phyloP scores from a whole-genome alignment of 164 flowering plant species.

The Berberis thunbergii region DNA sequence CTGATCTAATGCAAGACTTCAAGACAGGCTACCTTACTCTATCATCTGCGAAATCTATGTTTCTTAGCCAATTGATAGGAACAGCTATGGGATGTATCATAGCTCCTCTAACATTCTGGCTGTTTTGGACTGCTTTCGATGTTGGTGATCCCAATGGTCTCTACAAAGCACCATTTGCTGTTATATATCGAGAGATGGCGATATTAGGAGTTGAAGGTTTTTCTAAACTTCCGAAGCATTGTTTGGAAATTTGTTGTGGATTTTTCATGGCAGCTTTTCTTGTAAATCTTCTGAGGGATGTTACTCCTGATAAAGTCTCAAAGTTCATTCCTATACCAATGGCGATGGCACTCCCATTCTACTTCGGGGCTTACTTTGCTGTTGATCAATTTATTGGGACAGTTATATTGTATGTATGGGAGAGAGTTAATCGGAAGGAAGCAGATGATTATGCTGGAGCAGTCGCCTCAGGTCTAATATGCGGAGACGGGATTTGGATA shows the following conservation, averaged over 20 bases:
- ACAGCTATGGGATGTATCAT: conserved; percentile 92
- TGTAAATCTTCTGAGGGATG: conserved; percentile 65
- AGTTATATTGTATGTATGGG: conserved; percentile 77
- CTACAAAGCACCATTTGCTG: conserved; percentile 91
- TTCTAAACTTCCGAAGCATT: conserved; percentile 84
- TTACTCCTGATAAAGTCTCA: conserved; percentile 47
- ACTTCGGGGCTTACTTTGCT: conserved; percentile 93
- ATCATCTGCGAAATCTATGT: conserved; percentile 92
- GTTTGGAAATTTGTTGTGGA: conserved; percentile 70
- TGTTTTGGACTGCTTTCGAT: no score
- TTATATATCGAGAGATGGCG: conserved; percentile 88
- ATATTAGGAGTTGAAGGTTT: conserved; percentile 87
- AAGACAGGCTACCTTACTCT: conserved; percentile 65
- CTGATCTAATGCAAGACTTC: conserved; percentile 52
- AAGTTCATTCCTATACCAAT: conserved; percentile 41
- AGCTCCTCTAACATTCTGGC: conserved; percentile 35
- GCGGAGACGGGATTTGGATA: conserved; percentile 97
- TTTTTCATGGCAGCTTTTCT: conserved; percentile 66
- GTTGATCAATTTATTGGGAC: conserved; percentile 94
- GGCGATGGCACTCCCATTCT: conserved; percentile 57
- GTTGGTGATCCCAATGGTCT: conserved; percentile 29
- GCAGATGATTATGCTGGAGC: conserved; percentile 76
- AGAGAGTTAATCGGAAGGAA: conserved; percentile 18
- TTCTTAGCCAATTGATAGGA: conserved; percentile 78
- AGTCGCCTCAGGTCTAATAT: conserved; percentile 90